Conservation (phyloP, 169 alveolate species). For the Cryptosporidium tyzzeri region DNA sequence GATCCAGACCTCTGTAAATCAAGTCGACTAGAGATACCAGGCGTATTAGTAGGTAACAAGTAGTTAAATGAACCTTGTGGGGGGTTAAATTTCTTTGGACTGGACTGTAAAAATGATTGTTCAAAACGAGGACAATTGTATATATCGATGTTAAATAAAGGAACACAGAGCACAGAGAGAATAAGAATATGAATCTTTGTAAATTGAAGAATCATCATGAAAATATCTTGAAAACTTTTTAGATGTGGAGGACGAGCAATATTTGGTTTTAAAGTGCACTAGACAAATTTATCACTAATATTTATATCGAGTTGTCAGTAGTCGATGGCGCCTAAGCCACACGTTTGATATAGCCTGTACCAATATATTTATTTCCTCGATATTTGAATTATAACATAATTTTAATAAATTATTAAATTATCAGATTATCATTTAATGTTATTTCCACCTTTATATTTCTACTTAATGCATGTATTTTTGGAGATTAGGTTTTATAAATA, state of each 20-base stretch:
- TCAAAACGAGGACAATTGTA: background rate
- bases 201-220: background rate
- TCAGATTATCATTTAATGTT: background rate
- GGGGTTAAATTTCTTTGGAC: background rate
- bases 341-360: background rate
- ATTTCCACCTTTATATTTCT: background rate
- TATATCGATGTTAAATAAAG: background rate
- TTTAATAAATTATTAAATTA: too few species aligned
- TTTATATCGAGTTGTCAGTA: background rate
- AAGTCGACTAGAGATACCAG: background rate
- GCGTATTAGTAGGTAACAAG: background rate
- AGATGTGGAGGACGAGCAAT: too few species aligned
- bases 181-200: too few species aligned
- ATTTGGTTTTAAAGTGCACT: too few species aligned
- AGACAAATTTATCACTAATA: background rate
- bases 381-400: too few species aligned
- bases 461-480: too few species aligned
- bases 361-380: background rate
- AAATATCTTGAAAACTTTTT: background rate
- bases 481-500: too few species aligned
- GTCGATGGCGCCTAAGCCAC: background rate
- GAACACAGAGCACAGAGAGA: background rate
- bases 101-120: background rate
- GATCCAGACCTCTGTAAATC: background rate
- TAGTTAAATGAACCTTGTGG: background rate